Evolutionary conservation across 139 green algal species (phyloP), one percentile per base, ranked within the genome.

Genomic region (Tetraselmis chui): DNA sequence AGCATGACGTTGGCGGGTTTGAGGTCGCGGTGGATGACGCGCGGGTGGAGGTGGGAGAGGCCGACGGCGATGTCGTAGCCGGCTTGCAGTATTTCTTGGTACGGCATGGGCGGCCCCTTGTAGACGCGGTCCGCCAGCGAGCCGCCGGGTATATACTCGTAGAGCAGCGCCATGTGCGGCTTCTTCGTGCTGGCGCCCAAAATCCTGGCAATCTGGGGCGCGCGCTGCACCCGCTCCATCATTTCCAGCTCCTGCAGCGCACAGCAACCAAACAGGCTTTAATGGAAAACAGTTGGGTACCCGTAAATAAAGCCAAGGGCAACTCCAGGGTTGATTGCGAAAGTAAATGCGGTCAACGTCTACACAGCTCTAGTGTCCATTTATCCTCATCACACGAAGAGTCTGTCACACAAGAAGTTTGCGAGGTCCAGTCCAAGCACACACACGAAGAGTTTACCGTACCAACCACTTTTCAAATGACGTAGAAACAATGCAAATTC

Each of bases 21-120:
- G 74, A 77, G 74, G 74, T 77, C 74, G 74, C 74, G 74, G 74
- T 77, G 74, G 74, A 77, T 77, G 74, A 77, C 74, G 45, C 18
- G 45, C 45, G 45, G 45, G 45, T 67, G 45, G 11, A 67, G 45
- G 45, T 67, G 45, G 45, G 45, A 67, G 11, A 67, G 45, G 11
- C 45, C 45, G 11, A 67, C 45, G 11, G 45, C 45, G 45, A 67
- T 67, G 45, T 67, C 45, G 45, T 67, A 67, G 5, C 45, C 45
- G 11, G 45, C 45, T 18, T 67, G 45, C 45, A 67, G 45, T 5
- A 67, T 67, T 18, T 67, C 45, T 18, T 67, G 5, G 45, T 67
- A 67, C 45, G 45, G 18, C 45, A 67, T 67, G 45, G 45, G 45
- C 45, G 45, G 11, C 11, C 45, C 18, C 45, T 67, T 67, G 45